phyloP scores from a whole-genome alignment of 1,284 basidiomycete species.

The Blastosporella zonata region DNA sequence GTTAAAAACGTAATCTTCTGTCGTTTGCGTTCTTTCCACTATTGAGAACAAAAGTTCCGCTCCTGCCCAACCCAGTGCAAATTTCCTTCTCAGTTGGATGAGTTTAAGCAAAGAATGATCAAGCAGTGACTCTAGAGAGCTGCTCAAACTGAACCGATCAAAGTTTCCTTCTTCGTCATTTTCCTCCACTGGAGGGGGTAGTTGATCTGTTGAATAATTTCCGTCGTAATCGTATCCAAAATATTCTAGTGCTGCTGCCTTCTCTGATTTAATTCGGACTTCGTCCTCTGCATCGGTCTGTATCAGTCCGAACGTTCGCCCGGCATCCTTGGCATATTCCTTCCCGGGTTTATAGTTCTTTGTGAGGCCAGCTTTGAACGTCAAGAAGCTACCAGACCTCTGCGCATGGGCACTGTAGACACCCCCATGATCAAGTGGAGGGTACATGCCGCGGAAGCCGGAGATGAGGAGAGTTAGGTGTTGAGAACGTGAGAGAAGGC shows the following conservation, averaged over 20 bases:
- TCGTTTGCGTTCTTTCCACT: slow-evolving; percentile 45
- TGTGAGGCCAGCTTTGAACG: slow-evolving; percentile 57
- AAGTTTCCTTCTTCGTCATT: slow-evolving; percentile 40
- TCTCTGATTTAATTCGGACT: slow-evolving; percentile 32
- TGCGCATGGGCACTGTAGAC: slow-evolving; percentile 30
- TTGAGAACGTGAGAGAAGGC: slow-evolving; percentile 47
- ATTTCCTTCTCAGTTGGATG: slow-evolving; percentile 47
- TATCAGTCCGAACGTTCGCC: slow-evolving; percentile 47
- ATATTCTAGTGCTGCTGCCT: slow-evolving; percentile 28
- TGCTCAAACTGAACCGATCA: slow-evolving; percentile 56
- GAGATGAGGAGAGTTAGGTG: slow-evolving; percentile 59
- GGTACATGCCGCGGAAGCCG: slow-evolving; percentile 50
- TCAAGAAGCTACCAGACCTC: slow-evolving; percentile 31
- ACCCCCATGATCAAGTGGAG: slow-evolving; percentile 42
- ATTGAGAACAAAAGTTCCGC: slow-evolving; percentile 51
- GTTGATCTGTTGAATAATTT: slow-evolving; percentile 20
- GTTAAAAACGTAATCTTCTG: slow-evolving; percentile 35
- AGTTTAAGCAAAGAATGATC: slow-evolving; percentile 50
- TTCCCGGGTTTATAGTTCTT: slow-evolving; percentile 51
- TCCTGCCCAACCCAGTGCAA: slow-evolving; percentile 59
- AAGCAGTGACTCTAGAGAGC: slow-evolving; percentile 54
- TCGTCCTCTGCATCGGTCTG: slow-evolving; percentile 39
- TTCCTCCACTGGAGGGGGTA: slow-evolving; percentile 21
- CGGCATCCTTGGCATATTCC: slow-evolving; percentile 42
- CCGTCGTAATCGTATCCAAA: slow-evolving; percentile 25